Percentiles rank a stretch among this genome's conserved stretches.
Evolutionary conservation across 2,329 filamentous ascomycete species (phyloP).

Genomic region (Exophiala oligosperma): DNA sequence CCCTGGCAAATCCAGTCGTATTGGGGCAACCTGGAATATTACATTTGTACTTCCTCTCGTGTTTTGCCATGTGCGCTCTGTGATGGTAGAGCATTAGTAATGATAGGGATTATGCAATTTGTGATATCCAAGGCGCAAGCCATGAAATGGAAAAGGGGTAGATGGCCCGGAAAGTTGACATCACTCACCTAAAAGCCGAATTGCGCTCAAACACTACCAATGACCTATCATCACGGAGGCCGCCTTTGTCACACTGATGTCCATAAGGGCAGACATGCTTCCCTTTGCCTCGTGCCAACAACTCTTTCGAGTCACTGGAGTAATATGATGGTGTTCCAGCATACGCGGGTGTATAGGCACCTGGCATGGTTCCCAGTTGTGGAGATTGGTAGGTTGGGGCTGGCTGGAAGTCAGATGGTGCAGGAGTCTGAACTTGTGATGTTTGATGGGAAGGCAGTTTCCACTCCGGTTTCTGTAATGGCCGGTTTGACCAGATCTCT

Average conservation of each 20-base stretch:
- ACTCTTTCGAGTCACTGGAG: neutral
- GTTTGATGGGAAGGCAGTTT: too few species aligned
- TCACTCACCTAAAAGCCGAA: neutral
- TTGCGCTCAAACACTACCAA: neutral
- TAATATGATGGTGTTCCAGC: neutral
- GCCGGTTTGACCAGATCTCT: neutral
- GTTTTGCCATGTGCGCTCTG: neutral
- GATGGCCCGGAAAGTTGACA: neutral
- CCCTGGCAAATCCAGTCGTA: neutral
- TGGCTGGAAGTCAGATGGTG: neutral
- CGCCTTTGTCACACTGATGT: neutral
- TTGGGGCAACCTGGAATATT: neutral
- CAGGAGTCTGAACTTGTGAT: neutral
- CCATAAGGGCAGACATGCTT: neutral
- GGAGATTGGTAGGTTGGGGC: neutral
- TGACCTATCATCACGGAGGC: neutral
- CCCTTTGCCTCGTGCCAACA: neutral
- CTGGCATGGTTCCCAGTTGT: neutral
- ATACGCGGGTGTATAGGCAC: neutral
- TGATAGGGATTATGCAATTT: neutral
- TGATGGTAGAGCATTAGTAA: neutral
- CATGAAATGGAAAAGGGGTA: neutral
- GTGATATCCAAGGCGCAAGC: neutral
- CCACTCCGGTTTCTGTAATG: neutral
- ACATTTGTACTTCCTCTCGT: neutral